A percentile compares a stretch with the other conserved stretches of the same genome.
Conservation (phyloP, 148 eudicot genomes). For the Rhododendron molle region DNA sequence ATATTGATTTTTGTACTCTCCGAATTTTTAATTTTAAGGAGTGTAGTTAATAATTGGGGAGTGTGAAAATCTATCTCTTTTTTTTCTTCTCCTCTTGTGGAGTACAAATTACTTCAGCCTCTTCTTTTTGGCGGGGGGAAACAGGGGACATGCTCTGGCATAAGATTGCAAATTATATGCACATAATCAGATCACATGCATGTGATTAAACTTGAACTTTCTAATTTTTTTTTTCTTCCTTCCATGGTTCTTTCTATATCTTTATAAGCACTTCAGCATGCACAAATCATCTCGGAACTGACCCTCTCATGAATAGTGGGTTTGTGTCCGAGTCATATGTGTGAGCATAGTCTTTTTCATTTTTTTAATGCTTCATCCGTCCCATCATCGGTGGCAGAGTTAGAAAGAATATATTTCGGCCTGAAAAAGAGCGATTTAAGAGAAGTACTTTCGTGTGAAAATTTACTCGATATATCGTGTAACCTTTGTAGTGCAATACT, state of each 20-base stretch:
- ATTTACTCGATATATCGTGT: not conserved
- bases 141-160: constrained; percentile 1
- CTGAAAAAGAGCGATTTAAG: too few relatives aligned
- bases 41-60: too few relatives aligned
- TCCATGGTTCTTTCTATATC: not conserved
- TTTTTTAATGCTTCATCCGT: too few relatives aligned
- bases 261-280: not conserved
- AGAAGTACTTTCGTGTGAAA: too few relatives aligned
- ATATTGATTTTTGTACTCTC: too few relatives aligned
- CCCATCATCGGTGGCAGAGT: too few relatives aligned
- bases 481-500: too few relatives aligned
- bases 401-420: too few relatives aligned
- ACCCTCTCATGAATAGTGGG: not conserved
- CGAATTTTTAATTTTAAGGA: too few relatives aligned
- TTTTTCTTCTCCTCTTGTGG: not conserved
- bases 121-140: not conserved
- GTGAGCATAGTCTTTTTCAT: too few relatives aligned
- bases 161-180: not conserved
- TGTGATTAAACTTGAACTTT: not conserved
- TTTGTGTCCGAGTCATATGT: too few relatives aligned
- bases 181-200: not conserved
- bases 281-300: not conserved
- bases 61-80: too few relatives aligned
- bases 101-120: not conserved
- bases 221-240: not conserved